A percentile compares a stretch with the other conserved stretches of the same genome.
Conservation (phyloP, 768 basidiomycete genomes). For the Hygrophorus russula region DNA sequence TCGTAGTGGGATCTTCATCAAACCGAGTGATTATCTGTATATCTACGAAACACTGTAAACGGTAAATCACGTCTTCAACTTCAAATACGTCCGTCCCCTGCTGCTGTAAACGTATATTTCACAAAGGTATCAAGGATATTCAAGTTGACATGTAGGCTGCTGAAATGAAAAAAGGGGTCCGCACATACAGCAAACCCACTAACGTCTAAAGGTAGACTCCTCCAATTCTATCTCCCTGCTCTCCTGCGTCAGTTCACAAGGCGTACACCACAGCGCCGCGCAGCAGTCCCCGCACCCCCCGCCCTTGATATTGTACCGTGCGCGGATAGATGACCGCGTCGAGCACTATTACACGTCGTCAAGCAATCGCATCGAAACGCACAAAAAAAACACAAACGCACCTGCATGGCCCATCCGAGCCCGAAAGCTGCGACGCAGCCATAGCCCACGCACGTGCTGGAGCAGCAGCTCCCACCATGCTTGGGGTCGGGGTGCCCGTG, state of each 20-base stretch:
- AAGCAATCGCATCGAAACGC: not conserved
- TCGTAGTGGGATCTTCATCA: too few relatives aligned
- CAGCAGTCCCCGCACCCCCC: constrained; percentile 28
- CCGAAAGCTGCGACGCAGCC: constrained; percentile 20
- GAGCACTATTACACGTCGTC: constrained; percentile 12
- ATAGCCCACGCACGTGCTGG: constrained; percentile 25
- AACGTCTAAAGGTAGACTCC: too few relatives aligned
- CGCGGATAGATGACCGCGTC: constrained; percentile 27
- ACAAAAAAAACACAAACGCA: constrained; percentile 10
- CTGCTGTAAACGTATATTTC: too few relatives aligned
- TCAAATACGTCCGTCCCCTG: too few relatives aligned
- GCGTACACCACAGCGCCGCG: constrained; percentile 27
- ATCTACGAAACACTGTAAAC: too few relatives aligned
- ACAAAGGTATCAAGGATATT: too few relatives aligned
- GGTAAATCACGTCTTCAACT: too few relatives aligned
- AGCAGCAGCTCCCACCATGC: constrained; percentile 19
- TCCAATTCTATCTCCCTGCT: constrained; percentile 35
- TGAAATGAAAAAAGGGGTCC: too few relatives aligned
- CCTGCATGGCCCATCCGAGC: constrained; percentile 30
- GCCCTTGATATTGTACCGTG: constrained; percentile 36
- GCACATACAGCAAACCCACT: too few relatives aligned
- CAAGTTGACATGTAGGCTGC: too few relatives aligned
- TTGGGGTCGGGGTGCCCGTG: constrained; percentile 23
- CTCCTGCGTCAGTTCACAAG: constrained; percentile 42
- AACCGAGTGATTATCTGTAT: too few relatives aligned